A percentile compares a stretch with the other conserved stretches of the same genome.
Conservation (phyloP, 2,329 filamentous ascomycete species). For the Hymenoscyphus salicellus region DNA sequence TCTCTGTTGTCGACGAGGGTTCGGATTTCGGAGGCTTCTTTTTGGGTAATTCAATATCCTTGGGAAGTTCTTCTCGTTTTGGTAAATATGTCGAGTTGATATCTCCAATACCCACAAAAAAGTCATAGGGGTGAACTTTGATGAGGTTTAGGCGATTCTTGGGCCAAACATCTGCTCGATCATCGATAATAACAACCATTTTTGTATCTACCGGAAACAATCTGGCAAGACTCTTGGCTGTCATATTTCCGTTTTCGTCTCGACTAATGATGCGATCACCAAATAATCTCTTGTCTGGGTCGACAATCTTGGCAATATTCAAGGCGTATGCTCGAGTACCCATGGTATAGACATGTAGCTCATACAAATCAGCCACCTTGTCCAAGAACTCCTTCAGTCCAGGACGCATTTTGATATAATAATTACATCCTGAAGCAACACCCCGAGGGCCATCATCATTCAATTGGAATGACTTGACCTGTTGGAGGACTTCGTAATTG, state of each 20-base stretch:
- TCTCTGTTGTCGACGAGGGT: background rate
- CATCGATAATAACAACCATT: constrained; percentile 99
- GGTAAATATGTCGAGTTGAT: constrained; percentile 98
- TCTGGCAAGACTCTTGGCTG: constrained; percentile 82
- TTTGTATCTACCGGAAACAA: constrained; percentile 95
- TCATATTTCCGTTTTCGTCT: constrained; percentile 93
- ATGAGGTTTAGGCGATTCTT: constrained; percentile 88
- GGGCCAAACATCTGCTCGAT: constrained; percentile 92
- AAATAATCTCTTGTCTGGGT: constrained; percentile 85
- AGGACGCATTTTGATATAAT: constrained; percentile 97
- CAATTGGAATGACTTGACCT: constrained; percentile 85
- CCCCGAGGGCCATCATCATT: constrained; percentile 77
- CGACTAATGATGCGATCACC: constrained; percentile 93
- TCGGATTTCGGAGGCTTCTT: constrained; percentile 22
- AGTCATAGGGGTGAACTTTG: constrained; percentile 93
- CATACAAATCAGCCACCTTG: constrained; percentile 75
- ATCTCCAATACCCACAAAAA: constrained; percentile 96
- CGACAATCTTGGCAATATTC: constrained; percentile 87
- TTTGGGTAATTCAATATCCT: constrained; percentile 23
- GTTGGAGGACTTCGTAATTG: constrained; percentile 85
- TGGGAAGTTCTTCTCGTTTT: constrained; percentile 59
- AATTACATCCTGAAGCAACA: constrained; percentile 73
- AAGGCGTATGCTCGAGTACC: constrained; percentile 94
- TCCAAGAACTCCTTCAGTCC: constrained; percentile 78
- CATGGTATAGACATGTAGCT: constrained; percentile 99